Conservation (phyloP, 75 land plant genomes). For the Sequoiadendron giganteum region DNA sequence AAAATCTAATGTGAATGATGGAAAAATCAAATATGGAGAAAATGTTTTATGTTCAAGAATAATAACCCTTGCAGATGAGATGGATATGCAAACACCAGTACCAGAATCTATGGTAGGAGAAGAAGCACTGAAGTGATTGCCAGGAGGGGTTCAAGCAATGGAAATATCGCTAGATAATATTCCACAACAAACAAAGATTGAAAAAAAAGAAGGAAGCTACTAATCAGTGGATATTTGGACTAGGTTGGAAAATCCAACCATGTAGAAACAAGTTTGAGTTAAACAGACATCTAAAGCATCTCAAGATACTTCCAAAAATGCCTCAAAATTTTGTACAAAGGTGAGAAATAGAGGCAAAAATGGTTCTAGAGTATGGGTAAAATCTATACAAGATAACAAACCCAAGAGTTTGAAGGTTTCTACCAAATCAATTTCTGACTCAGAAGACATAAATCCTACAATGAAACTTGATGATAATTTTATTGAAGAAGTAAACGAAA, state of each 20-base stretch:
- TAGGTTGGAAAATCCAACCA: background rate
- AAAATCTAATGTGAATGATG: background rate
- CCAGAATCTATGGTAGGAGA: background rate
- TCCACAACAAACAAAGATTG: background rate
- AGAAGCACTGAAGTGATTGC: background rate
- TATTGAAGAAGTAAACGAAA: constrained; percentile 42
- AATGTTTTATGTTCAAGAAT: background rate
- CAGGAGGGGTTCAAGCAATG: background rate
- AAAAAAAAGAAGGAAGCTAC: background rate
- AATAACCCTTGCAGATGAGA: background rate
- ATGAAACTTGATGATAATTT: constrained; percentile 25
- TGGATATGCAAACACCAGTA: background rate
- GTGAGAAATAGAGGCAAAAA: background rate
- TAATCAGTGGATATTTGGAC: background rate
- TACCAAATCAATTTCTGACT: constrained; percentile 27
- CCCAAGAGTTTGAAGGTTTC: constrained; percentile 18
- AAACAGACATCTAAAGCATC: background rate
- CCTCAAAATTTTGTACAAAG: background rate
- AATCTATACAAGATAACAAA: constrained; percentile 13
- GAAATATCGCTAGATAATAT: background rate
- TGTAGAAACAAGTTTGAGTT: background rate
- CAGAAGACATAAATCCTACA: constrained; percentile 17
- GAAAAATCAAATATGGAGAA: background rate
- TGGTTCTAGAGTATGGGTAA: constrained; percentile 8
- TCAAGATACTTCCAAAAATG: constrained; percentile 7